Evolutionary conservation across 768 basidiomycete genomes (phyloP), one percentile per base, ranked within the genome.

Genomic region (Calocybe cyanea): DNA sequence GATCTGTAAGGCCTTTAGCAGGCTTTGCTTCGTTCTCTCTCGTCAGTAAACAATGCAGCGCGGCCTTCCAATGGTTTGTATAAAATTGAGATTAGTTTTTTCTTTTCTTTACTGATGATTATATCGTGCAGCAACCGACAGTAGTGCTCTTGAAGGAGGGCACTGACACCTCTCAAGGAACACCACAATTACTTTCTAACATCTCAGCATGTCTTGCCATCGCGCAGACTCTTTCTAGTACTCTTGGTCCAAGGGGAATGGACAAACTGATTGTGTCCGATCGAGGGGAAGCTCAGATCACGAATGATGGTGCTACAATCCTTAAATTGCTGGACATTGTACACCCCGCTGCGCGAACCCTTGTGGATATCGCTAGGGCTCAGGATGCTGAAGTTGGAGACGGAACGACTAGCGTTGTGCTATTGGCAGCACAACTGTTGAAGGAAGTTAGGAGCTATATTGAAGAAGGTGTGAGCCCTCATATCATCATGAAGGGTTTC

Each of bases 381-480:
- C 95, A 98, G 67, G 96, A 98, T 63, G 94, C 94, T 15, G 94
- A 98, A 65, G 92, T 97, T 37, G 96, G 96, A 43, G 96, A 99
- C 68, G 96, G 96, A 30, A 98, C 96, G 1, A 99, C 96, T 2
- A 93, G 84, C 55, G 95, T 98, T 3, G 93, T 97, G 2, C 76
- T 99, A 8, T 73, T 99, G 18, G 95, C 96, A 4, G 90, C 92
- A 0, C 95, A 98, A 62, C 70, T 99, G 23, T 68, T 99, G 56
- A 96, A 97, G 67, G 94, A 98, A 68, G 78, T 96, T 33, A 80
- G 86, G 51, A 78, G 78, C 7, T 93, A 87, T 59, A 86, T 99
- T 52, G 96, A 99, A 67, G 96, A 99, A 59, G 94, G 92, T 48
- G 90, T 99, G 43, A 95, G 90, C 63, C 89, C 94, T 24, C 94